Base-by-base conservation (phyloP, 2,329 filamentous ascomycete genomes). In the Xylariaceae sp. region DNA sequence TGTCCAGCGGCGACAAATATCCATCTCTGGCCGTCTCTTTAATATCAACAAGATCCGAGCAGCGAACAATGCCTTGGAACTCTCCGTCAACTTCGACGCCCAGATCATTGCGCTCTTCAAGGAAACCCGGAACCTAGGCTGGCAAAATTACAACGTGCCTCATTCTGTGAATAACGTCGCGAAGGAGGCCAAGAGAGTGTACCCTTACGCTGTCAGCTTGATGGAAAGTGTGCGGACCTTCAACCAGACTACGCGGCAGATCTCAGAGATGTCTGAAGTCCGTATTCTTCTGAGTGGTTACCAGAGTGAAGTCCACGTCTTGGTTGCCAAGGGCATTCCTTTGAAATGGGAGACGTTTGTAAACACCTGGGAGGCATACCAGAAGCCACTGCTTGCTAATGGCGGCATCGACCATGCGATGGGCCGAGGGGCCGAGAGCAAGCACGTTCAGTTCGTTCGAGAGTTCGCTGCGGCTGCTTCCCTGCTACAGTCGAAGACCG, bases 171-270 rank as follows among this genome's bases (percentile, higher is more conserved):
- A 83, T 60, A 96, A 87, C 43, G 87, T 94, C 34, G 94, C 93
- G 1, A 98, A 96, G 59, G 92, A 98, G 57, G 93, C 92, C n/a
- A 94, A 95, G 62, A 78, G 92, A 33, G 92, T 98, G 4, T 99
- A 99, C 50, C 92, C 92, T 0, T 98, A 93, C 53, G 92, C 93
- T 16, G 89, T 98, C 45, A 96, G 89, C 53, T 65, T 99, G 46
- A 98, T 98, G 88, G 92, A 99, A 63, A 96, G 88, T 51, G 87
- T 96, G n/a, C 77, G 89, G 38, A 96, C 88, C 0, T 82, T 94
- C 43, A 76, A 87, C 2, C 90, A 96, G 60, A 95, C 88, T 0
- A 81, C 83, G 47, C 80, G 87, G 19, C 78, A 84, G 32, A 93
- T 98, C 39, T 70, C 77, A 13, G 77, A 83, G 35, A 90, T 98